phyloP scores from a whole-genome alignment of 2,329 filamentous ascomycete genomes.

The Xylaria hypoxylon region DNA sequence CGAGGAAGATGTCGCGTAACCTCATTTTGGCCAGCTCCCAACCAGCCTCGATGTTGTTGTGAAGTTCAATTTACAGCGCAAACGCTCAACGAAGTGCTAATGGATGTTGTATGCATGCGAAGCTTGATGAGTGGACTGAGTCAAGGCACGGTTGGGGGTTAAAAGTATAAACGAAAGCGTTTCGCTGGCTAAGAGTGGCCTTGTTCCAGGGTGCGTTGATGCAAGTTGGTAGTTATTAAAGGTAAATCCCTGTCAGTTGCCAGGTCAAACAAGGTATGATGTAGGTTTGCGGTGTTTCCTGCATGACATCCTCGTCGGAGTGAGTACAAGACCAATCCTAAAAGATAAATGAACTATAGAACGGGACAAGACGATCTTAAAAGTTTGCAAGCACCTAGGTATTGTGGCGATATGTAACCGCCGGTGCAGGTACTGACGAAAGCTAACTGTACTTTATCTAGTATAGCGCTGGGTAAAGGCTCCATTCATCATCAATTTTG shows the following conservation, averaged over 20 bases:
- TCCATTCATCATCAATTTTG: constrained; percentile 14
- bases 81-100: constrained; percentile 17
- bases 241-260: constrained; percentile 25
- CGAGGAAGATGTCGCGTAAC: constrained; percentile 39
- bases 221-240: constrained; percentile 19
- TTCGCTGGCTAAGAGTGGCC: constrained; percentile 28
- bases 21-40: constrained; percentile 41
- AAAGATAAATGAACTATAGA: constrained; percentile 15
- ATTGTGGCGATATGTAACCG: too few species aligned
- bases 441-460: background rate
- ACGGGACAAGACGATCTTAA: constrained; percentile 23
- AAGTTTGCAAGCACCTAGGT: constrained; percentile 17
- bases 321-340: constrained; percentile 22
- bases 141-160: constrained; percentile 7
- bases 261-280: constrained; percentile 33
- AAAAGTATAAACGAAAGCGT: constrained; percentile 21
- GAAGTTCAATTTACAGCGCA: constrained; percentile 11
- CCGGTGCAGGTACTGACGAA: constrained; percentile 32
- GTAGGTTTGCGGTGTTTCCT: constrained; percentile 30
- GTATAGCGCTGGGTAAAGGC: constrained; percentile 16
- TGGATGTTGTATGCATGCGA: constrained; percentile 21
- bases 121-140: constrained; percentile 17
- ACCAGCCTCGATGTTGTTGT: background rate
- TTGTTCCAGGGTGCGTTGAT: constrained; percentile 21
- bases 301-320: constrained; percentile 34